Percentiles rank a stretch among this genome's conserved stretches.
These are phyloP conservation scores for Paraconiothyrium sp. DNA, from an alignment of 2,329 filamentous ascomycete genomes.

Conservation along the genomic window DNA sequence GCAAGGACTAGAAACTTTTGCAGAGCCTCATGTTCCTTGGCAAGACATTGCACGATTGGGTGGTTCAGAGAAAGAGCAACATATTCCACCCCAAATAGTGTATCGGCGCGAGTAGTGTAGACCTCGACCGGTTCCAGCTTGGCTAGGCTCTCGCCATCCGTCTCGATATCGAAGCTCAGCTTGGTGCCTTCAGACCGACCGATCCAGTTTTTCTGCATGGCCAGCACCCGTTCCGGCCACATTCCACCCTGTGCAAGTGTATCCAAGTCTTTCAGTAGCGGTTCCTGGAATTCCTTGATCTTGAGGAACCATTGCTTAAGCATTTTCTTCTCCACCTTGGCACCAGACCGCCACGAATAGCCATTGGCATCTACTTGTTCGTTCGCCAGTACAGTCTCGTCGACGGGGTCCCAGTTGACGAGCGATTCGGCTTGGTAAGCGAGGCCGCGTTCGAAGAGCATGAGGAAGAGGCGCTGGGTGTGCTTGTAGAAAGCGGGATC, in stretches of 20 bases:
- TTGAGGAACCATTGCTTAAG: constrained; percentile 91
- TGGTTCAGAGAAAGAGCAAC: constrained; percentile 80
- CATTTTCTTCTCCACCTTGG: constrained; percentile 79
- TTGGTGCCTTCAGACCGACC: constrained; percentile 79
- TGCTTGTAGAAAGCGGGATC: constrained; percentile 88
- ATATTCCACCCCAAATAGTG: constrained; percentile 87
- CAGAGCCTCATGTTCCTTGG: constrained; percentile 68
- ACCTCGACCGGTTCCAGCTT: constrained; percentile 68
- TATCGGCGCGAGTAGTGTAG: constrained; percentile 87
- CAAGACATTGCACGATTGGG: constrained; percentile 70
- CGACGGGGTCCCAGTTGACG: constrained; percentile 91
- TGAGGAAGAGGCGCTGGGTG: constrained; percentile 85
- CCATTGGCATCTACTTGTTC: constrained; percentile 92
- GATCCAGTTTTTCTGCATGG: constrained; percentile 90
- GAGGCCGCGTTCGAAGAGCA: constrained; percentile 76
- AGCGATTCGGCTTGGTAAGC: constrained; percentile 85
- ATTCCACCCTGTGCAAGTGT: constrained; percentile 67
- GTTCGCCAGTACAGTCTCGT: constrained; percentile 89
- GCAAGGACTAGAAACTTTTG: constrained; percentile 71
- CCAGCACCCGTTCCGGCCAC: constrained; percentile 84
- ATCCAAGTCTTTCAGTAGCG: constrained; percentile 76
- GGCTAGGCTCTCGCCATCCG: constrained; percentile 44
- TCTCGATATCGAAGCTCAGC: constrained; percentile 73
- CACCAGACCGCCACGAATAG: constrained; percentile 86
- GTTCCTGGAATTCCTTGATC: constrained; percentile 80